Base-by-base conservation (phyloP, 768 basidiomycete species). In the Boletus vinaceobasis region DNA sequence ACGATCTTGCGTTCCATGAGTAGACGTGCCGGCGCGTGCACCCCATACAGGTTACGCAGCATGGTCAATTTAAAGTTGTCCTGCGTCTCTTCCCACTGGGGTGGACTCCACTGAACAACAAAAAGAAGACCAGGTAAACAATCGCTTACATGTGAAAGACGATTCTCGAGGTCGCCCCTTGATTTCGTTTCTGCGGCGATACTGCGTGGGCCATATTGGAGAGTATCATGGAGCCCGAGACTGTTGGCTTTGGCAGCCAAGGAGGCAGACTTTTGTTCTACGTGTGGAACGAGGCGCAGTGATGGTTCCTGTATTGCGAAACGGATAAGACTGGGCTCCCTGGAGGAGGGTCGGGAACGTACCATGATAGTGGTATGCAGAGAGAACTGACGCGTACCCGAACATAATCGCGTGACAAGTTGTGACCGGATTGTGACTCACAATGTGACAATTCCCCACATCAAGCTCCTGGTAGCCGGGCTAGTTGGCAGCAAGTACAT, bases 1-100 rank as follows among this genome's bases (percentile, higher is more conserved):
- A 95, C 91, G 39, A 94, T 80, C 76, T 87, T 88, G 66, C 93
- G 84, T 71, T 99, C 97, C 97, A 98, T 98, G 59, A 97, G 77
- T 49, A 85, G 77, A 31, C 95, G 83, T 72, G 96, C 83, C 2
- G 97, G 97, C 19, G 89, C 86, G 67, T 93, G 92, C 62, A 98
- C 70, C 35, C 97, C 97, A 65, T 87, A 87, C 32, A 87, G 68
- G 70, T 92, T 85, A 43, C 95, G 85, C 67, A 93, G 82, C 73
- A 96, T 75, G 45, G 84, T 93, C 54, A 98, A 77, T 68, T 87
- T 87, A 47, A 94, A 68, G 70, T 88, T 88, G 70, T 93, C 88
- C 70, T 97, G 94, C 8, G 95, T 93, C 60, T 85, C 85, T 49
- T 94, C 87, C 97, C 97, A 98, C 96, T 98, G 59, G 9, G 42